A percentile compares a stretch with the other conserved stretches of the same genome.
Conservation (phyloP, 1,284 basidiomycete species). For the Grifola frondosa region DNA sequence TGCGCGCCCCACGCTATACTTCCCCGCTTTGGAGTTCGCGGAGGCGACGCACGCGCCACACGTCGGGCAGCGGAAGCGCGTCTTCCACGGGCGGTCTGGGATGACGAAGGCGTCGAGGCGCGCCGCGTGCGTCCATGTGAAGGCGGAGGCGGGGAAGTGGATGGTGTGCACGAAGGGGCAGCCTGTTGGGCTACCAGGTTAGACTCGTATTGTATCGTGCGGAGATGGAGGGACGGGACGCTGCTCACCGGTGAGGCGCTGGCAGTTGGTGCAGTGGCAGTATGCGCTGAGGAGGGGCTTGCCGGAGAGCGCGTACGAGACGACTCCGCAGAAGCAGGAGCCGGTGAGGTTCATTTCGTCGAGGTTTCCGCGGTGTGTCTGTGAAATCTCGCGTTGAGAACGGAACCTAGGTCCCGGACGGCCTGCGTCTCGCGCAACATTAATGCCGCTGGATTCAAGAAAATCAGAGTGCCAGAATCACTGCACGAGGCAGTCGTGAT, state of each 20-base stretch:
- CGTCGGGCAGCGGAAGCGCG: slow-evolving; percentile 54
- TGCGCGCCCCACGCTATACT: slow-evolving; percentile 55
- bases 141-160: slow-evolving; percentile 48
- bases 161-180: slow-evolving; percentile 61
- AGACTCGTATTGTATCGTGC: neutral
- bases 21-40: slow-evolving; percentile 44
- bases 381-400: no score
- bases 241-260: slow-evolving; percentile 50
- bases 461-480: no score
- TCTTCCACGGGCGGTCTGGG: slow-evolving; percentile 52
- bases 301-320: slow-evolving; percentile 46
- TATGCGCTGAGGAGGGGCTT: slow-evolving; percentile 54
- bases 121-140: slow-evolving; percentile 52
- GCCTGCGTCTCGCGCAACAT: no score
- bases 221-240: slow-evolving; percentile 1
- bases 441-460: no score
- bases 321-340: slow-evolving; percentile 52
- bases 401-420: no score
- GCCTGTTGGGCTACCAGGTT: slow-evolving; percentile 34
- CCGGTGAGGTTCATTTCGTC: no score
- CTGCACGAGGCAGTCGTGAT: no score
- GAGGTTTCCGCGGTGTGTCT: no score
- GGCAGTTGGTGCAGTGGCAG: slow-evolving; percentile 66
- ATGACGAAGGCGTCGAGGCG: slow-evolving; percentile 46
- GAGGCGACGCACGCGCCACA: slow-evolving; percentile 56